Percentiles rank a stretch among this genome's conserved stretches.
These are phyloP conservation scores for Trametes meyenii DNA, from an alignment of 768 basidiomycete genomes.

Conservation along the genomic window DNA sequence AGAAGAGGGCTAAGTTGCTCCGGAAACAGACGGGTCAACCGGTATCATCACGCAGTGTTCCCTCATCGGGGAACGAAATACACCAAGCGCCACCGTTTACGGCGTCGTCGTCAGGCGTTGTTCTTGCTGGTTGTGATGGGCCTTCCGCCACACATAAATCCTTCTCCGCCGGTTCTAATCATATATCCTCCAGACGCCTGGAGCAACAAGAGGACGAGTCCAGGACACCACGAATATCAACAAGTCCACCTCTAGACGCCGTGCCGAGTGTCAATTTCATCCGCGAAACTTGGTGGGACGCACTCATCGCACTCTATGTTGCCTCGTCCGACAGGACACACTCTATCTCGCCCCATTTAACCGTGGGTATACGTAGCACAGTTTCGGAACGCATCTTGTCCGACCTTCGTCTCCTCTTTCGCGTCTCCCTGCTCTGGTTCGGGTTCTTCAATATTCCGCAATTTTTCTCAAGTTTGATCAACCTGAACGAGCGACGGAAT, in stretches of 20 bases:
- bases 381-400: slow-evolving; percentile 47
- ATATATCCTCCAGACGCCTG: too few relatives aligned
- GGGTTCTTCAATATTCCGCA: slow-evolving; percentile 71
- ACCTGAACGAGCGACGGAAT: slow-evolving; percentile 50
- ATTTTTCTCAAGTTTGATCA: slow-evolving; percentile 61
- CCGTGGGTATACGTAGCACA: slow-evolving; percentile 43
- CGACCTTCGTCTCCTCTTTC: slow-evolving; percentile 68
- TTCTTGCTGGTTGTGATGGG: too few relatives aligned
- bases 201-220: slow-evolving; percentile 13
- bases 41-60: slow-evolving; percentile 1
- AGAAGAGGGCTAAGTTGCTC: slow-evolving; percentile 8
- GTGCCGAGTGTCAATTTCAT: slow-evolving; percentile 67
- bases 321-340: slow-evolving; percentile 31
- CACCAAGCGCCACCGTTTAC: not conserved
- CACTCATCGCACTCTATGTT: slow-evolving; percentile 56
- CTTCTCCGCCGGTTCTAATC: too few relatives aligned
- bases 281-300: slow-evolving; percentile 82
- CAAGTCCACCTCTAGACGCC: slow-evolving; percentile 22
- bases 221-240: not conserved
- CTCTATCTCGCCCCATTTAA: slow-evolving; percentile 23
- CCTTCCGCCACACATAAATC: too few relatives aligned
- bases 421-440: slow-evolving; percentile 67
- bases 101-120: too few relatives aligned
- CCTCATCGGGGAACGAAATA: slow-evolving; percentile 15
- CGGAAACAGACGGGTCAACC: not conserved